Base-by-base conservation (phyloP, 345 rosid genomes). In the Dimocarpus longan region DNA sequence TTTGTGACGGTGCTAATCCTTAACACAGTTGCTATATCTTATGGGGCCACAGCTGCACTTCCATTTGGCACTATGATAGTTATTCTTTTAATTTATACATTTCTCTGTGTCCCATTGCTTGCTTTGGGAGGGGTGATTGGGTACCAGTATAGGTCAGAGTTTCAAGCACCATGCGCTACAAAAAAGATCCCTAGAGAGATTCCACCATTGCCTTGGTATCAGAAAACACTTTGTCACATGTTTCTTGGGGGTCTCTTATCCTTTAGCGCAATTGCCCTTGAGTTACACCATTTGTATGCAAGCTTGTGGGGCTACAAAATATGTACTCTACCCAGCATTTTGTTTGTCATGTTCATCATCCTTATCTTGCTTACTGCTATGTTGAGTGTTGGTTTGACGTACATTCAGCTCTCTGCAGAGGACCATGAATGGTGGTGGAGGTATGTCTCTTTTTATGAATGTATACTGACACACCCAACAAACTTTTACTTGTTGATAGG, bases 371-470 rank as follows among this genome's bases (percentile, higher is more conserved):
- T 93, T 80, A 88, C 89, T 24, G 87, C 88, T 32, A 82, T 88
- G 37, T 79, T 93, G 62, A 85, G 93, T 73, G 73, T 92, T 64
- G 90, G 92, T 81, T 86, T 95, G 91, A 92, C 95, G 19, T 89
- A 87, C 82, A 84, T 93, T 83, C 98, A 93, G 80, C 93, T 93
- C 28, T 90, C 97, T 6, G 82, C 88, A 64, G 98, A 93, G 82
- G 94, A 95, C 84, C 98, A 90, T 77, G 82, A 88, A 78, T 95
- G 98, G 98, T 95, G 97, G 98, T 93, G 98, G 98, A 93, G 97
- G 98, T 92, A 92, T 78, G 85, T 71, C 68, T 65, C 19, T 19
- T 74, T 80, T 80, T 50, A 48, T 32, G 1, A 28, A 12, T 56
- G 2, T 66, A 52, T 10, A 24, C 28, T 71, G 10, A 32, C 16